Conservation (phyloP, 2,329 filamentous ascomycete genomes). For the Lecanosticta acicola region DNA sequence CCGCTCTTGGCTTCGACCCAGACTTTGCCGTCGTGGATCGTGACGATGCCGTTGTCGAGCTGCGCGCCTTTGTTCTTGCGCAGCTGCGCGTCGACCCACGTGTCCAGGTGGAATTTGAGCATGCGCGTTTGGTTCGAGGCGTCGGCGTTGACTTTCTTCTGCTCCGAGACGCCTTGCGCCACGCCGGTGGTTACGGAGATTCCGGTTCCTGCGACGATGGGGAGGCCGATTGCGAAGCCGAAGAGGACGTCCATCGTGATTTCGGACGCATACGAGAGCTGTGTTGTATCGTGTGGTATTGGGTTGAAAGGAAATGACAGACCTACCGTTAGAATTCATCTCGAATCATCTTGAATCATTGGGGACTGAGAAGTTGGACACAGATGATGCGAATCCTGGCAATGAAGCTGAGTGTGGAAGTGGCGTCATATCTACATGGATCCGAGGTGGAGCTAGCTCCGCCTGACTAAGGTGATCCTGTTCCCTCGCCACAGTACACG, state of each 20-base stretch:
- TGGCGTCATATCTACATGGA: too few relatives aligned
- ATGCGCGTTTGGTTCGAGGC: conserved; percentile 46
- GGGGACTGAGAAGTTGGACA: too few relatives aligned
- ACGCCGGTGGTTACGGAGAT: conserved; percentile 49
- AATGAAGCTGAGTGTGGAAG: too few relatives aligned
- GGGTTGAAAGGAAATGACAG: too few relatives aligned
- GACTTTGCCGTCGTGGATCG: conserved; percentile 43
- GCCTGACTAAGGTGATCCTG: too few relatives aligned
- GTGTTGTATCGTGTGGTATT: too few relatives aligned
- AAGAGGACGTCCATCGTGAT: conserved; percentile 30
- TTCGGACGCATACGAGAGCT: too few relatives aligned
- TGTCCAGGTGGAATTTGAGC: conserved; percentile 48
- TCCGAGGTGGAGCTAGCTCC: too few relatives aligned
- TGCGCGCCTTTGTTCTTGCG: conserved; percentile 32
- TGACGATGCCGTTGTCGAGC: conserved; percentile 41
- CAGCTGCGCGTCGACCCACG: conserved; percentile 34
- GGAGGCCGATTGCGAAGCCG: conserved; percentile 32
- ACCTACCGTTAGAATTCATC: too few relatives aligned
- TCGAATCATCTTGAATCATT: too few relatives aligned
- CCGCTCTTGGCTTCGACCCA: conserved; percentile 29
- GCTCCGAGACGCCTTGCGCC: conserved; percentile 46
- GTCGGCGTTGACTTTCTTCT: conserved; percentile 47
- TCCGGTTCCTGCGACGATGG: conserved; percentile 35
- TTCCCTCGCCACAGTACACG: too few relatives aligned
- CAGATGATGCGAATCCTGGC: too few relatives aligned